A percentile compares a stretch with the other conserved stretches of the same genome.
Conservation (phyloP, 148 eudicot species). For the Chenopodium quinoa region DNA sequence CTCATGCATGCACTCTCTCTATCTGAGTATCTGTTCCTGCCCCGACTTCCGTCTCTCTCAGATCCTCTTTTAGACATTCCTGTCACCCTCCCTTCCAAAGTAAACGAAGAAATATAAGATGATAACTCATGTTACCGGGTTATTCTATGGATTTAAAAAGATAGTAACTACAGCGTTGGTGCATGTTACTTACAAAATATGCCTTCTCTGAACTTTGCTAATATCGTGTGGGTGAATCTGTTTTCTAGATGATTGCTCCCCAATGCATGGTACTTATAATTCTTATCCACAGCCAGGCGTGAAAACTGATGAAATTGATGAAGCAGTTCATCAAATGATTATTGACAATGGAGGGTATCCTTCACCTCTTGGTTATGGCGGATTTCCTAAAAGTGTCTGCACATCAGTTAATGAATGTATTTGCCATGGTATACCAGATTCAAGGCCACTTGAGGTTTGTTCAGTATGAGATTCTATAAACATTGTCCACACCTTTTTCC, state of each 20-base stretch:
- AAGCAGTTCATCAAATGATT: constrained; percentile 98
- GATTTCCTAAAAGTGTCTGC: constrained; percentile 98
- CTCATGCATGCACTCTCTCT: too few relatives aligned
- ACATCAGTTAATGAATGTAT: constrained; percentile 99
- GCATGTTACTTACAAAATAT: not conserved
- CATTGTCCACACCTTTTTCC: not conserved
- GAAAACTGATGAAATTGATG: constrained; percentile 90
- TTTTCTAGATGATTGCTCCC: not conserved
- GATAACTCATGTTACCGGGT: not conserved
- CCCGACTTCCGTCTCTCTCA: too few relatives aligned
- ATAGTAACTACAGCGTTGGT: not conserved
- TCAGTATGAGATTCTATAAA: not conserved
- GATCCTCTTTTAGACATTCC: too few relatives aligned
- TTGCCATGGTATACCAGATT: constrained; percentile 99
- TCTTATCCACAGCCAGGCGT: constrained; percentile 88
- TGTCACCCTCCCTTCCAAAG: not conserved
- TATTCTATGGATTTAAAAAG: not conserved
- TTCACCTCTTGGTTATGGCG: constrained; percentile 98
- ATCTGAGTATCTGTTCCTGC: too few relatives aligned
- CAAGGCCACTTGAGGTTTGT: constrained; percentile 84
- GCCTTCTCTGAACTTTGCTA: not conserved
- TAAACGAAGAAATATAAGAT: not conserved
- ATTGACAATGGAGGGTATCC: constrained; percentile 97
- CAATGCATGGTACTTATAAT: not conserved
- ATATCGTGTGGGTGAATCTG: not conserved